Percentiles rank a stretch among this genome's conserved stretches.
phyloP scores from a whole-genome alignment of 2,329 filamentous ascomycete genomes.

The Ramularia collo-cygni region DNA sequence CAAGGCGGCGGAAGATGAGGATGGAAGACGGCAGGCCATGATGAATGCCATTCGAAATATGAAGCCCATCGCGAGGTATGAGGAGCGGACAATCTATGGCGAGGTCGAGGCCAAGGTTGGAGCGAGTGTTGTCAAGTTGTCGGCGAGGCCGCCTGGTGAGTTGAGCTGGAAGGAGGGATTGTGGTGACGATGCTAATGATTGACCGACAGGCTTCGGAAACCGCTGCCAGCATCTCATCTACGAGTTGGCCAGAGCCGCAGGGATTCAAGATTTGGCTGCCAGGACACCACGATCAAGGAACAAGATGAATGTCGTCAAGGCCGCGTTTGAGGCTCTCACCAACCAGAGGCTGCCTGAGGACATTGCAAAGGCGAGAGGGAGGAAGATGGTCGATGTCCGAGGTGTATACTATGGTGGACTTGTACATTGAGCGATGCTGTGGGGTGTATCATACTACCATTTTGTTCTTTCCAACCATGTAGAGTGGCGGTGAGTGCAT shows the following conservation, averaged over 20 bases:
- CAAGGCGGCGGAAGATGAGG: constrained; percentile 68
- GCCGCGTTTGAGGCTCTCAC: constrained; percentile 76
- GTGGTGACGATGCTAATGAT: constrained; percentile 2
- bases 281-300: constrained; percentile 74
- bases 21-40: constrained; percentile 65
- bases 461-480: too few species aligned
- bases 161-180: constrained; percentile 10
- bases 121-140: constrained; percentile 77
- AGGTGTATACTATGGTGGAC: constrained; percentile 92
- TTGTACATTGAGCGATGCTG: constrained; percentile 45
- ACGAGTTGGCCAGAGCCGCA: constrained; percentile 82
- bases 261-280: constrained; percentile 85
- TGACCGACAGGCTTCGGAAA: constrained; percentile 72
- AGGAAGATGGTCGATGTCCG: constrained; percentile 94
- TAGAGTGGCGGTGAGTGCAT: too few species aligned
- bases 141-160: constrained; percentile 79
- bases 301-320: constrained; percentile 97
- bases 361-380: constrained; percentile 79
- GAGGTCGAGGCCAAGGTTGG: constrained; percentile 77
- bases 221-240: constrained; percentile 83
- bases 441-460: too few species aligned
- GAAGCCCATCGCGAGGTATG: constrained; percentile 85
- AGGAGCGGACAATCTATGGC: constrained; percentile 86
- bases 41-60: constrained; percentile 84
- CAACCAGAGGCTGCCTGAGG: constrained; percentile 79